Evolutionary conservation across 202 grass and related monocot species (phyloP).

Genomic region (Setaria italica): DNA sequence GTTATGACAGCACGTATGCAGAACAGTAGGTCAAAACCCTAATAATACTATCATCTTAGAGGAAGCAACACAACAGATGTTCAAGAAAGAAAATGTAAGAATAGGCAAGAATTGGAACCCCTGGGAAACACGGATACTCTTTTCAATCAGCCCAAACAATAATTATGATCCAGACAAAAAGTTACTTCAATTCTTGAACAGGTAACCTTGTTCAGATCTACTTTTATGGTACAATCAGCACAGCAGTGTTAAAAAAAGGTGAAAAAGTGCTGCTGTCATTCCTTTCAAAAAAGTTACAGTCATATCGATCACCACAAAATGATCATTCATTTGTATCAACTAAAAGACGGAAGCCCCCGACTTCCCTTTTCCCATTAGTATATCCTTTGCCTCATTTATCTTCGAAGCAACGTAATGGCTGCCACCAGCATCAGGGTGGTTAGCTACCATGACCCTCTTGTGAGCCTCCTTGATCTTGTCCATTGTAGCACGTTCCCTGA

Average conservation of each 20-base stretch:
- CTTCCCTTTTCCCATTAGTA: constrained; percentile 65
- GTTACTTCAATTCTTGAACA: background rate
- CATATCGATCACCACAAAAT: background rate
- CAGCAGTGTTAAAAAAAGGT: constrained; percentile 1
- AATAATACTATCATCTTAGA: background rate
- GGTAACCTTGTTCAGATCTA: constrained; percentile 16
- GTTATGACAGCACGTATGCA: background rate
- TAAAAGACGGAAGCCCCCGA: constrained; percentile 60
- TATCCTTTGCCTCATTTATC: constrained; percentile 94
- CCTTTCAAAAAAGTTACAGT: background rate
- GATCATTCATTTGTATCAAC: background rate
- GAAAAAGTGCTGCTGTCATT: constrained; percentile 16
- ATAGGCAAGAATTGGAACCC: background rate
- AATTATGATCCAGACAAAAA: background rate
- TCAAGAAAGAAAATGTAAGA: background rate
- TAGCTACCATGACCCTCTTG: constrained; percentile 84
- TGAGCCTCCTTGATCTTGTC: constrained; percentile 96
- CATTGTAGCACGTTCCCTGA: constrained; percentile 72
- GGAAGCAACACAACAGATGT: constrained; percentile 1
- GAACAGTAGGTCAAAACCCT: background rate
- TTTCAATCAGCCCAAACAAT: constrained; percentile 1
- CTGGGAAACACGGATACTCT: background rate
- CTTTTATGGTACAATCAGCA: background rate
- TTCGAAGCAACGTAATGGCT: constrained; percentile 92
- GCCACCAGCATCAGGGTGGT: constrained; percentile 88